Base-by-base conservation (phyloP, 2,329 filamentous ascomycete genomes). In the Paraphaeosphaeria sporulosa region DNA sequence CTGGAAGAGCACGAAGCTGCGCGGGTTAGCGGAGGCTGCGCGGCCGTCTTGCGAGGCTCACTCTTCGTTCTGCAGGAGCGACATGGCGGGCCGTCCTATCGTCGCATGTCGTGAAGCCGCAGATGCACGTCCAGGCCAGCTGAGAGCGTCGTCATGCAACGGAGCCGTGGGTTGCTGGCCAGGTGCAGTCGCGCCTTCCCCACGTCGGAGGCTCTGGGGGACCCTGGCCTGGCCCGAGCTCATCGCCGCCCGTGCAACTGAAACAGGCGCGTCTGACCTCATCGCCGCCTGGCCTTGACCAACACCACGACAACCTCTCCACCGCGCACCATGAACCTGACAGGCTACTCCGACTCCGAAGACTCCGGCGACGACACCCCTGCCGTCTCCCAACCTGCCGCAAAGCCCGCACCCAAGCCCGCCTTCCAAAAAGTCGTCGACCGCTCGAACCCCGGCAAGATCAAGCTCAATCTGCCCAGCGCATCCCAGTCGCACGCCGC, bases 341-440 rank as follows among this genome's bases (percentile, higher is more conserved):
- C 95, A 66, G 89, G 90, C 63, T 96, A 96, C 71, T 94, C 92
- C 4, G 92, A 94, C 75, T 95, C 89, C 0, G 89, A 90, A 69
- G 81, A 78, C 49, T 93, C 89, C 13, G 90, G 90, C 57, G 83
- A 83, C 17, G 89, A 91, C 57, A 68, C 77, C 12, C 64, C 72
- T 7, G 48, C 74, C n/a, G 60, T 69, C 47, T 54, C 76, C 64
- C 65, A 76, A 55, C 59, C 70, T 72, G 71, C 78, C 30, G 74
- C 81, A 86, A 79, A 69, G 64, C 74, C 66, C 57, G 76, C 59
- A 65, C 65, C 76, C 49, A 82, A 92, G 76, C 85, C 89, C 60
- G 80, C 86, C 19, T 90, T 93, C 73, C 89, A 90, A 71, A 94
- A 93, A 77, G 87, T 95, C 57, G 87, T 96, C 78, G 90, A 95